Conservation (phyloP, 1,284 basidiomycete genomes). For the Fomitopsis schrenkii region DNA sequence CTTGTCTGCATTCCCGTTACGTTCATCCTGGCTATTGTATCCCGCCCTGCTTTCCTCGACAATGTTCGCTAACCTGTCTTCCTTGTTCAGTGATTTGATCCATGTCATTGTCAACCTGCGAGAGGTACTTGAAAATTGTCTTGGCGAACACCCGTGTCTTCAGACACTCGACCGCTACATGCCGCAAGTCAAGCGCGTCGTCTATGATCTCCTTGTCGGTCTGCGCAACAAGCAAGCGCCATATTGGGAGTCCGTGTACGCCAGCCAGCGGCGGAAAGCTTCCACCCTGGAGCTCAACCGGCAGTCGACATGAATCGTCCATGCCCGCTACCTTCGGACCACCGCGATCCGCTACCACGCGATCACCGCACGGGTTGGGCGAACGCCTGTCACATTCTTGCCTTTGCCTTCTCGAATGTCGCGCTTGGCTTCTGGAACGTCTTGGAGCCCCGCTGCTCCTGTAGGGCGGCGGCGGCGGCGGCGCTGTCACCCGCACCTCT, state of each 20-base stretch:
- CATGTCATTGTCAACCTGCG: constrained; percentile 81
- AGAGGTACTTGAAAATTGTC: constrained; percentile 76
- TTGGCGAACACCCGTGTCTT: constrained; percentile 81
- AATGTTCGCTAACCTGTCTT: not conserved
- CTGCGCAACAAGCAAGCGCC: constrained; percentile 80
- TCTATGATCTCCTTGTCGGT: constrained; percentile 80
- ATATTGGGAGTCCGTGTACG: constrained; percentile 35
- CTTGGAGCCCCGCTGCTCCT: not conserved
- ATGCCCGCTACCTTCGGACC: constrained; percentile 43
- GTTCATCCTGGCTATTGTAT: not conserved
- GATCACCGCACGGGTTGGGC: not conserved
- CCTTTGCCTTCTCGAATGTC: not conserved
- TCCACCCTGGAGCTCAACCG: constrained; percentile 1
- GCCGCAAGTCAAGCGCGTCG: constrained; percentile 76
- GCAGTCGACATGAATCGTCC: not conserved
- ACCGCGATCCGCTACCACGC: not conserved
- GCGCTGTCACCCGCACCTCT: not conserved
- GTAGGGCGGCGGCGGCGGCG: not conserved
- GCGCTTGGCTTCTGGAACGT: not conserved
- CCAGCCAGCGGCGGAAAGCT: not conserved
- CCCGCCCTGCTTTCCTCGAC: constrained; percentile 2
- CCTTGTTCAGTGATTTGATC: constrained; percentile 68
- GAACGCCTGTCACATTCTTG: not conserved
- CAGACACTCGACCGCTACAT: constrained; percentile 71
- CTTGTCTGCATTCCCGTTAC: not conserved